Percentiles rank a stretch among this genome's conserved stretches.
These are phyloP conservation scores for Sparassis latifolia DNA, from an alignment of 1,284 basidiomycete genomes.

Conservation along the genomic window DNA sequence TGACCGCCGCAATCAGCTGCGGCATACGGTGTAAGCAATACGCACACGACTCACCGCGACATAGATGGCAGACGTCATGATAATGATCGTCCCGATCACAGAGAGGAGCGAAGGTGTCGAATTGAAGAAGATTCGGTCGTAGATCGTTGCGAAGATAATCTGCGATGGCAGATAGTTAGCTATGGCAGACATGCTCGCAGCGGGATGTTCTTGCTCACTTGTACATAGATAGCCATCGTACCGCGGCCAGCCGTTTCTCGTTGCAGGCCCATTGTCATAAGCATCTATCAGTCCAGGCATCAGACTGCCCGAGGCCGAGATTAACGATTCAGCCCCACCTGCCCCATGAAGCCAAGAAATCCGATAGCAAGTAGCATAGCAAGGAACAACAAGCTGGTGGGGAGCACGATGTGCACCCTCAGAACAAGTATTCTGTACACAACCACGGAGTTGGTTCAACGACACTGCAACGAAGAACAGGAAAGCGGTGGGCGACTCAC, in stretches of 20 bases:
- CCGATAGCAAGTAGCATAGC: constrained; percentile 40
- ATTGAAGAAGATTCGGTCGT: constrained; percentile 59
- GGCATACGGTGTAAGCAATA: neutral
- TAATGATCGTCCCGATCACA: constrained; percentile 49
- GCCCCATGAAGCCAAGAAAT: constrained; percentile 54
- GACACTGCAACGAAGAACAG: too few relatives aligned
- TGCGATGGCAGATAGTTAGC: constrained; percentile 14
- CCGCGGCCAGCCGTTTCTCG: constrained; percentile 59
- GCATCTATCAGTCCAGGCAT: constrained; percentile 26
- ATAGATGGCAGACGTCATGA: constrained; percentile 53
- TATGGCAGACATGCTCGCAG: neutral
- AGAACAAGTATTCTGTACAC: constrained; percentile 36
- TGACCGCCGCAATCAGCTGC: constrained; percentile 4
- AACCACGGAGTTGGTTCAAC: neutral
- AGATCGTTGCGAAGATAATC: constrained; percentile 55
- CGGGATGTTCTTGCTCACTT: constrained; percentile 28
- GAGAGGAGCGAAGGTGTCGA: constrained; percentile 46
- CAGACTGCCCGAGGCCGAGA: neutral
- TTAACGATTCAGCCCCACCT: constrained; percentile 27
- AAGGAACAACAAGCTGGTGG: constrained; percentile 41
- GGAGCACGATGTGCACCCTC: constrained; percentile 37
- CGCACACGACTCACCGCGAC: constrained; percentile 40
- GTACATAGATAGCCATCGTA: constrained; percentile 55
- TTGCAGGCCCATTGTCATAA: constrained; percentile 60
- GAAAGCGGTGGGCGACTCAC: constrained; percentile 25